Evolutionary conservation across 768 basidiomycete genomes (phyloP).

Genomic region (Heimioporus sp.): DNA sequence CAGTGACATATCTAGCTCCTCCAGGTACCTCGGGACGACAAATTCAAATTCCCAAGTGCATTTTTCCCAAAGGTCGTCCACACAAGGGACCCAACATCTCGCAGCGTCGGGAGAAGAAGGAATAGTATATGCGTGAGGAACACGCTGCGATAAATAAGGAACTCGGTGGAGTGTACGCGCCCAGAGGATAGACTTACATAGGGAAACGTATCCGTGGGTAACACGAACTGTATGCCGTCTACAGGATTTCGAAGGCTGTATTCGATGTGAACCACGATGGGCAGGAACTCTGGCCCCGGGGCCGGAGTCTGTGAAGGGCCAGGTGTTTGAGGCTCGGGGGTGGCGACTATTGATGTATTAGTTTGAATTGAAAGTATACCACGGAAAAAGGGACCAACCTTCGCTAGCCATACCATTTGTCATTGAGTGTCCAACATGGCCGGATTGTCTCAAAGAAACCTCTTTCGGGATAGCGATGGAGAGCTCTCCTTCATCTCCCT

Average conservation of each 20-base stretch:
- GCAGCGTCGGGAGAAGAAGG: slow-evolving; percentile 87
- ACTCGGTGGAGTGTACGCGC: not conserved
- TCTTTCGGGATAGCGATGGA: slow-evolving; percentile 84
- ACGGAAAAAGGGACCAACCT: slow-evolving; percentile 38
- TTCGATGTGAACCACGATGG: slow-evolving; percentile 71
- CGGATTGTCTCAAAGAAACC: slow-evolving; percentile 61
- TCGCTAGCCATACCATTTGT: slow-evolving; percentile 51
- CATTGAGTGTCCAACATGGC: slow-evolving; percentile 36
- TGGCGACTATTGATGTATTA: slow-evolving; percentile 48
- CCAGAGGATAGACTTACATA: slow-evolving; percentile 54
- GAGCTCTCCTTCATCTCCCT: slow-evolving; percentile 92
- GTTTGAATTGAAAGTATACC: slow-evolving; percentile 2
- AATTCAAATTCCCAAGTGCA: slow-evolving; percentile 99
- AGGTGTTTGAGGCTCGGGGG: slow-evolving; percentile 81
- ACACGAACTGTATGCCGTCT: slow-evolving; percentile 82
- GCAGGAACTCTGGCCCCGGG: slow-evolving; percentile 63
- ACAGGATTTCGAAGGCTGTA: slow-evolving; percentile 82
- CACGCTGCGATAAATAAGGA: slow-evolving; percentile 52
- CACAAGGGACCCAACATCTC: slow-evolving; percentile 98
- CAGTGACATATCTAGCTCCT: slow-evolving; percentile 43
- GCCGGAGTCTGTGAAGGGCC: slow-evolving; percentile 36
- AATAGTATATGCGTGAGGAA: slow-evolving; percentile 91
- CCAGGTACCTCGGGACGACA: slow-evolving; percentile 81
- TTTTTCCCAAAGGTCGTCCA: slow-evolving; percentile 93
- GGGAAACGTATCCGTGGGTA: slow-evolving; percentile 80